phyloP scores from a whole-genome alignment of 1,139 yeast genomes.

The Scheffersomyces segobiensis region DNA sequence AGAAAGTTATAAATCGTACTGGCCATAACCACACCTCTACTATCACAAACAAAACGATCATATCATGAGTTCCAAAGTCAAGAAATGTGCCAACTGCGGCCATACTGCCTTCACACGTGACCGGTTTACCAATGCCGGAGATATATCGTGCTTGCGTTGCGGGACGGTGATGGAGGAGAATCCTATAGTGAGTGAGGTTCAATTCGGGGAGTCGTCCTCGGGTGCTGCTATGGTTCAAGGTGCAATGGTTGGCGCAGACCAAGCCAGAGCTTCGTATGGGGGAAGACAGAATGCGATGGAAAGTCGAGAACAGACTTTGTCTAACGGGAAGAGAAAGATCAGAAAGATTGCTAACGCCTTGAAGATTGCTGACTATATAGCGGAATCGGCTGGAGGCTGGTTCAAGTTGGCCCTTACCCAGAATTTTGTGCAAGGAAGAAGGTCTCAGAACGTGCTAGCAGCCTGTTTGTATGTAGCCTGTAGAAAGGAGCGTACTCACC shows the following conservation, averaged over 20 bases:
- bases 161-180: constrained; percentile 89
- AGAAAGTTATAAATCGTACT: neutral
- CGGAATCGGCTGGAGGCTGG: constrained; percentile 87
- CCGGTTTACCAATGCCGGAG: constrained; percentile 62
- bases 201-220: constrained; percentile 85
- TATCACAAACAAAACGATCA: neutral
- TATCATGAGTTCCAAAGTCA: constrained; percentile 12
- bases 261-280: constrained; percentile 68
- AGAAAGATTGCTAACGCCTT: constrained; percentile 78
- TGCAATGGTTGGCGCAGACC: constrained; percentile 87
- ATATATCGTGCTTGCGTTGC: constrained; percentile 76
- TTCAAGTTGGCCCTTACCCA: constrained; percentile 81
- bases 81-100: constrained; percentile 34
- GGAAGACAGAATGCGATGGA: constrained; percentile 74
- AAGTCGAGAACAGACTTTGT: constrained; percentile 82
- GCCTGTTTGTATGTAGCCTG: constrained; percentile 95
- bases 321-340: constrained; percentile 77
- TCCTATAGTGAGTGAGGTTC: constrained; percentile 92
- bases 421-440: constrained; percentile 92
- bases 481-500: constrained; percentile 85
- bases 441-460: constrained; percentile 92
- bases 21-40: neutral
- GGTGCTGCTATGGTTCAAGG: constrained; percentile 98
- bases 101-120: constrained; percentile 33
- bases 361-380: constrained; percentile 76